Conservation (phyloP, 163 green algal species). For the Scenedesmus sp. region DNA sequence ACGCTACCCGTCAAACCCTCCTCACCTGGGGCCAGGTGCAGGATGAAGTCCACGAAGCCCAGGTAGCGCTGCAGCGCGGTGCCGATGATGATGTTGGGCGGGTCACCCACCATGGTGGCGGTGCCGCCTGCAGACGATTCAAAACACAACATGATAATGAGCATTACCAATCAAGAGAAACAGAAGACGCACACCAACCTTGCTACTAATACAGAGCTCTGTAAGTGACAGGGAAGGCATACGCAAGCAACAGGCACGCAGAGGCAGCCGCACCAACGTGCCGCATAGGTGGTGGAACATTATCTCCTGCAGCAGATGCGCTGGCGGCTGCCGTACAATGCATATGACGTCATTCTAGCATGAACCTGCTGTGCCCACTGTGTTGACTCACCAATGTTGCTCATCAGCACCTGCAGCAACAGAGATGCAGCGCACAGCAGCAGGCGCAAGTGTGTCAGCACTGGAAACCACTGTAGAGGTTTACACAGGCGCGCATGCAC, state of each 20-base stretch:
- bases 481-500: too few relatives aligned
- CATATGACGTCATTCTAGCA: too few relatives aligned
- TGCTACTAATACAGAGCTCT: too few relatives aligned
- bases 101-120: constrained; percentile 70
- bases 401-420: constrained; percentile 55
- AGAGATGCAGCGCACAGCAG: not conserved
- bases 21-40: constrained; percentile 52
- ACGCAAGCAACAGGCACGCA: too few relatives aligned
- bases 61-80: constrained; percentile 61
- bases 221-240: too few relatives aligned
- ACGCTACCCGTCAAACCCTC: not conserved
- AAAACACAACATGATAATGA: not conserved
- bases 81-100: constrained; percentile 71
- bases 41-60: constrained; percentile 56
- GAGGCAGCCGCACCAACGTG: too few relatives aligned
- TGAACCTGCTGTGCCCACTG: too few relatives aligned
- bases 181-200: too few relatives aligned
- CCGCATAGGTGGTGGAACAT: too few relatives aligned
- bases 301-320: too few relatives aligned
- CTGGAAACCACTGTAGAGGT: not conserved
- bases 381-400: constrained; percentile 59
- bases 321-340: too few relatives aligned
- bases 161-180: too few relatives aligned
- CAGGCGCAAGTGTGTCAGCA: not conserved
- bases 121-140: constrained; percentile 38